These are phyloP conservation scores for Curvularia verruculosa DNA, from an alignment of 2,329 filamentous ascomycete genomes.

Conservation along the genomic window DNA sequence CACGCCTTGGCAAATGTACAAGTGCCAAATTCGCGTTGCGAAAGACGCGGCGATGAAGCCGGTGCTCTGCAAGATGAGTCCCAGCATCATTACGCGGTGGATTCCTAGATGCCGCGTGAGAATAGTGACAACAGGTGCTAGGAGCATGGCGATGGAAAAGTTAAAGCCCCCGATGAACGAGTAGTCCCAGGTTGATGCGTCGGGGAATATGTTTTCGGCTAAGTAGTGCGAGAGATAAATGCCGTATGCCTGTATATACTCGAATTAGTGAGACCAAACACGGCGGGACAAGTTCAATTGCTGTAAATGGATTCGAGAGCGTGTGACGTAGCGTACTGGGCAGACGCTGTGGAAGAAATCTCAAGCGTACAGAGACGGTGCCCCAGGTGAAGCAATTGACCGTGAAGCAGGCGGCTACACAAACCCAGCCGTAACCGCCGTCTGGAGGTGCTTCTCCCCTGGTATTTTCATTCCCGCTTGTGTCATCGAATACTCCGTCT, in stretches of 20 bases:
- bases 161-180: slow-evolving; percentile 51
- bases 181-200: slow-evolving; percentile 47
- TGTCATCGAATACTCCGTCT: background rate
- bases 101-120: slow-evolving; percentile 35
- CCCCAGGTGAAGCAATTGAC: slow-evolving; percentile 23
- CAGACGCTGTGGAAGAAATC: background rate
- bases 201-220: slow-evolving; percentile 40
- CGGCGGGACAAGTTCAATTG: background rate
- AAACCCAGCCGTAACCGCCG: slow-evolving; percentile 28
- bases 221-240: slow-evolving; percentile 55
- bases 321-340: background rate
- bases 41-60: slow-evolving; percentile 50
- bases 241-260: slow-evolving; percentile 42
- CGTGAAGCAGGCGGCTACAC: slow-evolving; percentile 21
- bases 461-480: background rate
- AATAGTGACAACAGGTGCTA: slow-evolving; percentile 43
- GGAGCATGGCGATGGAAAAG: slow-evolving; percentile 45
- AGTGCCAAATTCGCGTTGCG: slow-evolving; percentile 47
- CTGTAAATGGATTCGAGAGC: background rate
- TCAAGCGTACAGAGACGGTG: slow-evolving; percentile 21
- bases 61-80: slow-evolving; percentile 41
- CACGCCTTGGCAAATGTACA: slow-evolving; percentile 52
- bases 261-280: background rate
- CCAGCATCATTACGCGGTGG: slow-evolving; percentile 38
- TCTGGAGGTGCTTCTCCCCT: slow-evolving; percentile 13